Base-by-base conservation (phyloP, 2,329 filamentous ascomycete genomes). In the Colletotrichum salicis region DNA sequence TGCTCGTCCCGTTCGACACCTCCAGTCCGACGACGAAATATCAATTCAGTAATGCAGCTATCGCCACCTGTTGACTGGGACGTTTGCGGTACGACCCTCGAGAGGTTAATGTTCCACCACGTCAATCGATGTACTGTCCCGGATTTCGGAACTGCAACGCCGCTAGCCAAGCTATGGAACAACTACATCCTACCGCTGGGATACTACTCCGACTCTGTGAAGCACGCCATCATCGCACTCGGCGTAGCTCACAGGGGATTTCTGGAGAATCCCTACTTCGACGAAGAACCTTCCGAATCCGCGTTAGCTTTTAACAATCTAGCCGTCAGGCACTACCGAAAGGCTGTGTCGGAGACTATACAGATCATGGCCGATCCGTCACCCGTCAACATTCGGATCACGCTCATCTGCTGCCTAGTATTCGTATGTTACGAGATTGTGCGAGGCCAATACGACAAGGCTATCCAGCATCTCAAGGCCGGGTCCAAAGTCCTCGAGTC, bases 391-490 rank as follows among this genome's bases (percentile, higher is more conserved):
- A 58, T 71, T 19, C 57, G 68, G 7, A 62, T 71, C 52, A 71
- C 68, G 1, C 58, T 71, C 29, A 51, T 56, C 13, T 61, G 68
- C n/a, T 71, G 68, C 8, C 35, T 71, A 19, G 64, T 71, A 5
- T 71, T 71, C 15, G 64, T 71, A 5, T 71, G 64, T n/a, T 63
- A 57, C n/a, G 68, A 71, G 31, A 71, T 68, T 19, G 51, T 71
- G 1, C 37, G 57, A n/a, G 68, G 68, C 19, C 64, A 68, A 35
- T 71, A 61, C 11, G 63, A 67, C 15, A 71, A 62, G 24, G 68
- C 68, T 1, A 31, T 71, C 3, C 64, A 67, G 8, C 68, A 71
- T 1, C 15, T 71, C 19, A 67, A 11, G 3, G 55, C 68, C 1
- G 68, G 68, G 3, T 66, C 68, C 5, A 66, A 59, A n/a, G 57